Percentiles rank a stretch among this genome's conserved stretches.
Evolutionary conservation across 345 rosid species (phyloP).

Genomic region (Eucalyptus melliodora): DNA sequence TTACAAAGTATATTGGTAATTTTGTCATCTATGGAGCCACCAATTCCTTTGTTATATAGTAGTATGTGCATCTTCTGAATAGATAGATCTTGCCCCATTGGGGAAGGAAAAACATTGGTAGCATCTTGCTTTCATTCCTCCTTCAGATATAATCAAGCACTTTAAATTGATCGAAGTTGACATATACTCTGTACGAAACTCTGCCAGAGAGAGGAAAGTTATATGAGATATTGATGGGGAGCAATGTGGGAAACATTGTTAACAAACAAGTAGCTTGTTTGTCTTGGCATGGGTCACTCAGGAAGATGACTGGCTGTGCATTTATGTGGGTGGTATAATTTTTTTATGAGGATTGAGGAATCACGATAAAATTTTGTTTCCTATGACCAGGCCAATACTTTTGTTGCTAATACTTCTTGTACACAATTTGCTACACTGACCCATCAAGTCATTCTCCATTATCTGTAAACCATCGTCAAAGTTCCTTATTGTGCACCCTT

Average conservation of each 20-base stretch:
- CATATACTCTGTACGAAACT: neutral
- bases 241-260: neutral
- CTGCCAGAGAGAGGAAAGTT: neutral
- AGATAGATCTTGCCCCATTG: neutral
- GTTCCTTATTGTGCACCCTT: neutral
- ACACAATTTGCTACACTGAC: neutral
- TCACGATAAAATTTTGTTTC: neutral
- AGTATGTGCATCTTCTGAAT: neutral
- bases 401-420: neutral
- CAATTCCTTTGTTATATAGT: neutral
- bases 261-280: neutral
- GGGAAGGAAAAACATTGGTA: neutral
- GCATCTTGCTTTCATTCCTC: neutral
- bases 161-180: neutral
- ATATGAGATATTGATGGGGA: neutral
- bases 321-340: neutral
- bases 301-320: neutral
- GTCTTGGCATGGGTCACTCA: neutral
- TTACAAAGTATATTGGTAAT: neutral
- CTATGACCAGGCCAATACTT: neutral
- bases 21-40: neutral
- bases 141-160: neutral
- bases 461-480: neutral
- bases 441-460: neutral
- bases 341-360: neutral